Evolutionary conservation across 441 rosid species (phyloP).

Genomic region (Arabidopsis hybrid): DNA sequence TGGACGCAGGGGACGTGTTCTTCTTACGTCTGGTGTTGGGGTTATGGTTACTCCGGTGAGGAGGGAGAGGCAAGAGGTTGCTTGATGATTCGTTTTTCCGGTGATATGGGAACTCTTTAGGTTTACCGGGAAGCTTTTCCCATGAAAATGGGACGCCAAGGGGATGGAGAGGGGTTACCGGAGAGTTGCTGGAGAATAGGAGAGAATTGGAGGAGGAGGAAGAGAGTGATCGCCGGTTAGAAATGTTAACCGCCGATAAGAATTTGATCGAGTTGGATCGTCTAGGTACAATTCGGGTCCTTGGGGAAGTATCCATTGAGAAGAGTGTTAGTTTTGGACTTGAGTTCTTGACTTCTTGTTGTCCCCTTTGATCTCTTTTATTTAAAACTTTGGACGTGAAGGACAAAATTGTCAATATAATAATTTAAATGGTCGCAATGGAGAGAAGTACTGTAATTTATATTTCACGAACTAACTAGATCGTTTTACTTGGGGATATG

Average conservation of each 20-base stretch:
- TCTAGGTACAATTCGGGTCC: neutral
- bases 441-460: neutral
- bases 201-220: neutral
- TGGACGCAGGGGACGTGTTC: neutral
- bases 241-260: neutral
- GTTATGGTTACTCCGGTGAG: slow-evolving; percentile 5
- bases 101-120: slow-evolving; percentile 21
- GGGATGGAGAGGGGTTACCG: slow-evolving; percentile 2
- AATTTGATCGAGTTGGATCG: neutral
- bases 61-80: slow-evolving; percentile 19
- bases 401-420: neutral
- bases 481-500: no score
- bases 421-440: neutral
- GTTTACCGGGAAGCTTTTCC: neutral
- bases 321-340: neutral
- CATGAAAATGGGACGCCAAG: slow-evolving; percentile 23
- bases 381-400: neutral
- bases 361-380: neutral
- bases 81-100: slow-evolving; percentile 3
- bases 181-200: neutral
- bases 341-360: neutral
- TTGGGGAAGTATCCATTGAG: slow-evolving; percentile 4
- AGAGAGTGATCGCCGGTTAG: slow-evolving; percentile 11
- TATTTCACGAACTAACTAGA: no score
- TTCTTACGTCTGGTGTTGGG: slow-evolving; percentile 4